Percentiles rank a stretch among this genome's conserved stretches.
Conservation (phyloP, 108 stramenopile species). For the Nitzschia inconspicua region DNA sequence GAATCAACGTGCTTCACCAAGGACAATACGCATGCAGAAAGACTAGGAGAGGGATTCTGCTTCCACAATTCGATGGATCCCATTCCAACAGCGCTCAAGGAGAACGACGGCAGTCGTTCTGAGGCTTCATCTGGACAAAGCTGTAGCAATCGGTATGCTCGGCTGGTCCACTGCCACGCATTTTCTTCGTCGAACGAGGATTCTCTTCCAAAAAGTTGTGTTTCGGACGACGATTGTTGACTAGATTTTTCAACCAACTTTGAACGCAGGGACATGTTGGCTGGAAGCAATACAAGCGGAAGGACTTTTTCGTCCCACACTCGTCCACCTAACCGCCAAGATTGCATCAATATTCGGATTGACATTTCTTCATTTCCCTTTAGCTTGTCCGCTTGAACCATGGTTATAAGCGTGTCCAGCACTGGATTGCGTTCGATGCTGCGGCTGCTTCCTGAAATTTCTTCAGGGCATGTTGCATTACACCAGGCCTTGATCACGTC, state of each 20-base stretch:
- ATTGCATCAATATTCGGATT: constrained; percentile 31
- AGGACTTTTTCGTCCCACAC: constrained; percentile 38
- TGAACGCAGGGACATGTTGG: not conserved
- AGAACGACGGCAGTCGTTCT: constrained; percentile 5
- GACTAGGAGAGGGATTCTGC: constrained; percentile 6
- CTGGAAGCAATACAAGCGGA: constrained; percentile 19
- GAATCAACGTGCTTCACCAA: constrained; percentile 37
- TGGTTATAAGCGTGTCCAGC: constrained; percentile 39
- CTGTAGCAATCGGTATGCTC: constrained; percentile 39
- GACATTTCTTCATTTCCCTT: not conserved
- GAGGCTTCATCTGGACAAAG: constrained; percentile 15
- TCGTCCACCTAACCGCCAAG: constrained; percentile 51
- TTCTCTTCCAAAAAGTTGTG: not conserved
- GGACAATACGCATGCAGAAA: constrained; percentile 37
- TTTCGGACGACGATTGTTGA: constrained; percentile 6
- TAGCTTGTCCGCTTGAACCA: constrained; percentile 8
- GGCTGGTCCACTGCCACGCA: constrained; percentile 35
- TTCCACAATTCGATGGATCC: constrained; percentile 35
- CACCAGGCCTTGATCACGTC: constrained; percentile 46
- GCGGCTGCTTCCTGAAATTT: constrained; percentile 9
- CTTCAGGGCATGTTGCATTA: constrained; percentile 27
- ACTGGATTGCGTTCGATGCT: constrained; percentile 26
- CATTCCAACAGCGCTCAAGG: constrained; percentile 35
- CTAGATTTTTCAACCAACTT: not conserved
- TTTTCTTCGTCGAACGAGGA: not conserved